Evolutionary conservation across 441 rosid species (phyloP).

Genomic region (Syzygium malaccense): DNA sequence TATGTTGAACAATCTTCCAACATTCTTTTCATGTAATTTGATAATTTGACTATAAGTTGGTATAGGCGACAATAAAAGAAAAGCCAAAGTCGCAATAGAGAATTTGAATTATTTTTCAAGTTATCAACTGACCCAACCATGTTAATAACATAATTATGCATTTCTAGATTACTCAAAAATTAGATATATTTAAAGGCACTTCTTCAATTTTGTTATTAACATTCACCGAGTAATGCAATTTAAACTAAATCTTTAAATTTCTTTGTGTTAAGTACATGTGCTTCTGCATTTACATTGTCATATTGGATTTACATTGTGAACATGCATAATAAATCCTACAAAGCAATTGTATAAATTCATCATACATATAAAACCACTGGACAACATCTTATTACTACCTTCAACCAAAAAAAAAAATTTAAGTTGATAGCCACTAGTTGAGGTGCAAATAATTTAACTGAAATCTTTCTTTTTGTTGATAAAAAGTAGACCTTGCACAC

Average conservation of each 20-base stretch:
- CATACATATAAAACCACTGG: neutral
- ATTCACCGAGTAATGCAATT: neutral
- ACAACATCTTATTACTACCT: neutral
- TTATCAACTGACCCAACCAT: too few species aligned
- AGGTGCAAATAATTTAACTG: neutral
- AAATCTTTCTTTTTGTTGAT: neutral
- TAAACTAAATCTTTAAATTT: too few species aligned
- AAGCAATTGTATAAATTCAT: neutral
- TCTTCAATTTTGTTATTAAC: neutral
- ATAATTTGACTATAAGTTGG: too few species aligned
- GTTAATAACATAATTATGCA: too few species aligned
- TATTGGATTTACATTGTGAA: too few species aligned
- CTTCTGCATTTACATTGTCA: neutral
- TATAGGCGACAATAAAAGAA: neutral
- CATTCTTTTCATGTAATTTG: too few species aligned
- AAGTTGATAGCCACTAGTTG: neutral
- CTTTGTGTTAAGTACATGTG: too few species aligned
- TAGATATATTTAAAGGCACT: accelerated
- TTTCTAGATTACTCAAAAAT: too few species aligned
- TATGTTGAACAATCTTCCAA: neutral
- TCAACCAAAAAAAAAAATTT: too few species aligned
- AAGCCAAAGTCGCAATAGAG: neutral
- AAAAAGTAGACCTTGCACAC: too few species aligned
- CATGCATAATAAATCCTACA: neutral
- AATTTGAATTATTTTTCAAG: too few species aligned